Conservation (phyloP, 306 rosid species). For the Crotalaria pallida region DNA sequence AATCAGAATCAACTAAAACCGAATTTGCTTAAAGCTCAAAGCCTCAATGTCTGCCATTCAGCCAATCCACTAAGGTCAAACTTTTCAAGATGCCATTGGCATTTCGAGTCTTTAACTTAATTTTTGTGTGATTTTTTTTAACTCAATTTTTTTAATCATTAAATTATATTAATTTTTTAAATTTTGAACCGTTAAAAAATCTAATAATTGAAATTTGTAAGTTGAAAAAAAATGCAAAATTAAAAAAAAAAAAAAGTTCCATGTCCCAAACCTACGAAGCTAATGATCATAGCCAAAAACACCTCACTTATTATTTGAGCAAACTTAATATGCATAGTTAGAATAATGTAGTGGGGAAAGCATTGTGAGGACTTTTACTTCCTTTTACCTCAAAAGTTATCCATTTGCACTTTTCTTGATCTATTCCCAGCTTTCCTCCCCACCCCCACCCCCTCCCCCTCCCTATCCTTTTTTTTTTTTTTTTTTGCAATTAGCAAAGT, state of each 20-base stretch:
- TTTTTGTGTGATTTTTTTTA: too few relatives aligned
- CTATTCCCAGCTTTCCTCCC: neutral
- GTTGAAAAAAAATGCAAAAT: too few relatives aligned
- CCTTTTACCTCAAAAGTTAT: conserved; percentile 29
- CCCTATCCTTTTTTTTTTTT: too few relatives aligned
- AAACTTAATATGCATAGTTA: conserved; percentile 29
- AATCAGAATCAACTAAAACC: neutral
- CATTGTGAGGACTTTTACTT: conserved; percentile 44
- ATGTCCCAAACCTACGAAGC: neutral
- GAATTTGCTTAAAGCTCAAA: conserved; percentile 12
- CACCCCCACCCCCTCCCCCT: neutral
- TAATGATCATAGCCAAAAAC: neutral
- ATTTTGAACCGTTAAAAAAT: too few relatives aligned
- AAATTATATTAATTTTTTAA: too few relatives aligned
- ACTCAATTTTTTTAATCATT: too few relatives aligned
- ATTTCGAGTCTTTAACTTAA: too few relatives aligned
- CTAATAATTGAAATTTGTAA: too few relatives aligned
- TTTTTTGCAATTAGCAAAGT: too few relatives aligned
- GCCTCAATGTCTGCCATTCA: conserved; percentile 8
- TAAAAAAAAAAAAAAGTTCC: too few relatives aligned
- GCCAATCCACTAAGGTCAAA: conserved; percentile 18
- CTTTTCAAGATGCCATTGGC: conserved; percentile 23
- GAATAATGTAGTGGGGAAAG: conserved; percentile 32
- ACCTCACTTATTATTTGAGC: neutral
- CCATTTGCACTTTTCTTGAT: conserved; percentile 15